phyloP scores from a whole-genome alignment of 192 early-diverging fungal genomes.

The Borealophlyctis nickersoniae region DNA sequence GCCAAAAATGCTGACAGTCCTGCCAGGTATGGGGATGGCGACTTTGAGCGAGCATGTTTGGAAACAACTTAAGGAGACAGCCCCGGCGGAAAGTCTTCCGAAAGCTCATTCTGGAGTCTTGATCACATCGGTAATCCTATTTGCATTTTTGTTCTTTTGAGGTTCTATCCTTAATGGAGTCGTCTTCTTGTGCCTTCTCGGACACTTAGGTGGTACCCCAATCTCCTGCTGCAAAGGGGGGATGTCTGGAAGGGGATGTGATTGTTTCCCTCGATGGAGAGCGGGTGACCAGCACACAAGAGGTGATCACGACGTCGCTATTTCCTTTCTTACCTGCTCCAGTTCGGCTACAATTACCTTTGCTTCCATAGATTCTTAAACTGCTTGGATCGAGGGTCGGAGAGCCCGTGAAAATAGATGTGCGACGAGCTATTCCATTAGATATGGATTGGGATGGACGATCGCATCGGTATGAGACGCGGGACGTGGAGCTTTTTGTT shows the following conservation, averaged over 20 bases:
- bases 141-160: too few relatives aligned
- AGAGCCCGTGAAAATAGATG: slow-evolving; percentile 26
- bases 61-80: slow-evolving; percentile 32
- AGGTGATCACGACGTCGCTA: slow-evolving; percentile 25
- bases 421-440: slow-evolving; percentile 38
- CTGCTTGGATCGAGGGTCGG: slow-evolving; percentile 34
- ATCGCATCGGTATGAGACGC: slow-evolving; percentile 16
- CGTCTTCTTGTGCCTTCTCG: neutral
- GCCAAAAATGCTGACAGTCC: neutral
- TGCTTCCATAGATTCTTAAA: slow-evolving; percentile 21
- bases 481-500: slow-evolving; percentile 15
- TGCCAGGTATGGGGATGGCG: slow-evolving; percentile 35
- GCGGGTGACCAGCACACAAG: slow-evolving; percentile 31
- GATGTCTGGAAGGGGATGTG: slow-evolving; percentile 41
- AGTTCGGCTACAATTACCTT: neutral
- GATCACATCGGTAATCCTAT: slow-evolving; percentile 27
- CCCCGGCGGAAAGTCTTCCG: slow-evolving; percentile 17
- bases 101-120: slow-evolving; percentile 32
- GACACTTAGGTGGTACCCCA: slow-evolving; percentile 19
- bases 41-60: slow-evolving; percentile 37
- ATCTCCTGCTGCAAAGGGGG: slow-evolving; percentile 36
- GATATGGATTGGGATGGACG: slow-evolving; percentile 41
- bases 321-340: slow-evolving; percentile 8
- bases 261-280: slow-evolving; percentile 35
- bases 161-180: too few relatives aligned